Evolutionary conservation across 495 filamentous ascomycete genomes (phyloP), one percentile per base, ranked within the genome.

Genomic region (Podospora pseudopauciseta): DNA sequence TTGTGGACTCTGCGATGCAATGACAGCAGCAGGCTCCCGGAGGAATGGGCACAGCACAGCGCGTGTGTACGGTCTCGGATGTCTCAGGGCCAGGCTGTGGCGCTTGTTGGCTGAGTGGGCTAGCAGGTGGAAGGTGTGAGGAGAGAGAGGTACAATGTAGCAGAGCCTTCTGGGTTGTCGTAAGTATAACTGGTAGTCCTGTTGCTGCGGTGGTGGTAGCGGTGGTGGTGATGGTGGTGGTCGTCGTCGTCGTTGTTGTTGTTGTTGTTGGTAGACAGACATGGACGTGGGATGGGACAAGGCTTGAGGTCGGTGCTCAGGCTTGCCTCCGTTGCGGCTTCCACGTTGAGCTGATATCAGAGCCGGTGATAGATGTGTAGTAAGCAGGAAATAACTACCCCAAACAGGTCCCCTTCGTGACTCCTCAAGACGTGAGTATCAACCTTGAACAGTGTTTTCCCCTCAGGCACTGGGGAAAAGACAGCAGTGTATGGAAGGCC

Each of bases 11-110:
- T 23, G 39, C 23, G 58, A 56, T 55, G 54, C 67, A 65, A 55
- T 59, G 64, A 60, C 27, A 58, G 55, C 55, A n/a, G 55, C 55
- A 58, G 55, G 55, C 23, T 58, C 55, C 55, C 55, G 55, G 55
- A 58, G 55, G 19, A 58, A 58, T 58, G 55, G 55, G 55, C 55
- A 58, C 55, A 58, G 55, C 55, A 26, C 55, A 58, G n/a, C 23
- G 55, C 55, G 55, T 58, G 55, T 58, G 55, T 58, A 58, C 6
- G 32, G 61, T 39, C 19, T 63, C 20, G 23, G 30, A 44, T 63
- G 61, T 63, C 61, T 63, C 32, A 49, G 19, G 61, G 19, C 61
- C 16, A 27, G 27, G 61, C 20, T 11, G 27, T 63, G 27, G 61
- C 32, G 61, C 34, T n/a, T 19, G 61, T 11, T 19, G 32, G 61